Evolutionary conservation across 2,329 filamentous ascomycete species (phyloP), one percentile per base, ranked within the genome.

Genomic region (Thielaviopsis musarum): DNA sequence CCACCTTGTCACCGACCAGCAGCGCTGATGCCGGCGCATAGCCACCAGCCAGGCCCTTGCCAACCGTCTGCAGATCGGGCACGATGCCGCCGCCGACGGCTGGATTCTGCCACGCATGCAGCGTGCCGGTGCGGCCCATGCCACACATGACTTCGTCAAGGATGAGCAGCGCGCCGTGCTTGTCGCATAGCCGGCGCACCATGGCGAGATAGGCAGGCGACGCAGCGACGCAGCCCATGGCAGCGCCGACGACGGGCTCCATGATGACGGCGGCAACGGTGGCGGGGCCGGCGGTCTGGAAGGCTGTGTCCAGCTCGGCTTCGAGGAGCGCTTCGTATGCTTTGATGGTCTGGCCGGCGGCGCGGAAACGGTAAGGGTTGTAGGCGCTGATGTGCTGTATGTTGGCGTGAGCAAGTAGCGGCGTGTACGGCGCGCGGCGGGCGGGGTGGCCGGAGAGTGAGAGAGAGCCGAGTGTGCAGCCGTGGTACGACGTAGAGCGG

Each of bases 121-220:
- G 69, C 4, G 72, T 75, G 0, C 81, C 82, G 0, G 75, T 76
- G 1, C 82, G 72, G 1, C 83, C 82, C 69, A 78, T 78, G 1
- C 83, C 83, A 54, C 79, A 84, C 84, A 90, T 88, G 52, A 89
- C 77, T 57, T 91, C 88, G 65, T 93, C 88, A 0, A 91, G 71
- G 53, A 91, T 84, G n/a, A 93, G 73, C 0, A 93, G 76, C 0
- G 84, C 81, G 0, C 84, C 87, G 66, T 91, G 75, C 62, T 79
- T 80, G 57, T 84, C 77, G 67, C 88, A 93, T 1, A 93, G 73
- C 1, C 73, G 71, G 65, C 79, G 78, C 69, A 91, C 80, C 0
- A 83, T 85, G 56, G 74, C 71, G 56, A 91, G 81, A 64, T 93
- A 93, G 0, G 85, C 86, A 0, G 74, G 71, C 0, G 84, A 75